Base-by-base conservation (phyloP, 176 grass and related monocot genomes). In the Musa acuminata region DNA sequence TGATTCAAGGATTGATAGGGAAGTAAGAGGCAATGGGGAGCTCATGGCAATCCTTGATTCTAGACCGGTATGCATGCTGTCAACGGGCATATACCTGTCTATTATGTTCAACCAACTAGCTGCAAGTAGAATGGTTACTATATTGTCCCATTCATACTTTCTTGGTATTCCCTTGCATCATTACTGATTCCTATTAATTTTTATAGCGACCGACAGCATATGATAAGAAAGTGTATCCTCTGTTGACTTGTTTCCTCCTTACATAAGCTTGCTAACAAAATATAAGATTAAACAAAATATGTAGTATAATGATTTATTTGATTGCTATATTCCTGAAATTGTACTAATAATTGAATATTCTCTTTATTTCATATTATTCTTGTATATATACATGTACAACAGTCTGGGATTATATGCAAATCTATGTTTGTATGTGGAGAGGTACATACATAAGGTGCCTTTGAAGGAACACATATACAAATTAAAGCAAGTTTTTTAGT, bases 31-130 rank as follows among this genome's bases (percentile, higher is more conserved):
- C 62, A 75, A 67, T 75, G 11, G 51, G 29, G 76, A 49, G 23
- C 57, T 68, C 48, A 57, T 84, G 82, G 27, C 82, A 16, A 75
- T 84, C 65, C 82, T 84, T 80, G 77, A 84, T 58, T 51, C 52
- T 21, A 25, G 49, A 62, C 82, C 82, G 6, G 82, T 84, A 84
- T 69, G 77, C 71, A 50, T 80, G 63, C 52, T 62, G 25, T 48
- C 14, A 51, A 21, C 49, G 12, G 9, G 11, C 8, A 51, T 29
- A 13, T 66, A 26, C 63, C 21, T 23, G 4, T 66, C 19, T 66
- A 66, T 66, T 66, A 6, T 9, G 19, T 66, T 24, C 11, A 66
- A 13, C 25, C 22, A 26, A 13, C 3, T 57, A 57, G 17, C 17
- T 57, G 55, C 17, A 5, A 16, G 13, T 57, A 57, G 6, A 57